Conservation (phyloP, 2,329 filamentous ascomycete genomes). For the Epichloe amarillans region DNA sequence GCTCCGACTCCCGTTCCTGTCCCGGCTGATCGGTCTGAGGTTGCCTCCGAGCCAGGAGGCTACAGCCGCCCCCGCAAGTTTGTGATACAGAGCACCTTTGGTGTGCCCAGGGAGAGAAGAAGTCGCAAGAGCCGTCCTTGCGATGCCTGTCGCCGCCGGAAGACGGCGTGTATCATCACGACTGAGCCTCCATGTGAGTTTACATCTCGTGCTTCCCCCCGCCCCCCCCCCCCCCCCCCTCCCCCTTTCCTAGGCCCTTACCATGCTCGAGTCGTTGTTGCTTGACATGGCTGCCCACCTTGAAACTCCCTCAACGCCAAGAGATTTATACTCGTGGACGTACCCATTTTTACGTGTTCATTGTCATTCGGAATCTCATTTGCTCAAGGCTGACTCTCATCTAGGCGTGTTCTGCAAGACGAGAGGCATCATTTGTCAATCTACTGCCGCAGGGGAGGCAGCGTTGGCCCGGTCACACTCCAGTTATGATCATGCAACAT, state of each 20-base stretch:
- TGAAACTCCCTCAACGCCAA: background rate
- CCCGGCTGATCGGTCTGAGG: constrained; percentile 1
- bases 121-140: constrained; percentile 34
- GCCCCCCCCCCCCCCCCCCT: accelerated
- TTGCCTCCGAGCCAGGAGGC: background rate
- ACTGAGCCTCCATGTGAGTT: constrained; percentile 29
- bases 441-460: constrained; percentile 11
- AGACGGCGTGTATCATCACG: constrained; percentile 34
- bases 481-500: background rate
- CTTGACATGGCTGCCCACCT: background rate
- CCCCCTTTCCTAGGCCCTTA: background rate
- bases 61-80: constrained; percentile 20
- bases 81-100: constrained; percentile 28
- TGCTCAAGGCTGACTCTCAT: background rate
- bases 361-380: background rate
- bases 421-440: constrained; percentile 20
- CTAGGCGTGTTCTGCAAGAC: constrained; percentile 22
- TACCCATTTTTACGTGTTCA: background rate
- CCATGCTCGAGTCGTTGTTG: background rate
- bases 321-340: background rate
- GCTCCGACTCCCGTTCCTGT: background rate
- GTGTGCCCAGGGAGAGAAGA: constrained; percentile 23
- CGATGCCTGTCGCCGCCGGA: constrained; percentile 30
- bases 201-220: background rate
- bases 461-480: background rate